A percentile compares a stretch with the other conserved stretches of the same genome.
Conservation (phyloP, 2,329 filamentous ascomycete genomes). For the Aureobasidium sp. region DNA sequence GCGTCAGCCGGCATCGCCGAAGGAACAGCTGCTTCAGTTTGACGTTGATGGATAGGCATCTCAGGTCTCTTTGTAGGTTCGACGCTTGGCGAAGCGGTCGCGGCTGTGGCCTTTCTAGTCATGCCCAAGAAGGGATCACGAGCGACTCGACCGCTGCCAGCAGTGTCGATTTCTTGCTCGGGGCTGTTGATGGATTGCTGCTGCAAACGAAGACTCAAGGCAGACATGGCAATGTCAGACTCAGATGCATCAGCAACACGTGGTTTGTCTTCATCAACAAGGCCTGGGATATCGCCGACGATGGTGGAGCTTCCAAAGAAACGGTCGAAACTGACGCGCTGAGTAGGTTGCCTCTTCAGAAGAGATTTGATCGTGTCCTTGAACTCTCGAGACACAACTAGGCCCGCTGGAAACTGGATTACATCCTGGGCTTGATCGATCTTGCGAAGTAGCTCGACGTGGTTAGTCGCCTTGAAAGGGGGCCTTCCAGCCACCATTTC, state of each 20-base stretch:
- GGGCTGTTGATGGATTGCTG: constrained; percentile 26
- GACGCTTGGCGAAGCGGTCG: neutral
- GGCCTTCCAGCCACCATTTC: constrained; percentile 91
- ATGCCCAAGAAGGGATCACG: neutral
- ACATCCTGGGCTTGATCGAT: constrained; percentile 84
- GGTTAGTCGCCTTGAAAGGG: constrained; percentile 86
- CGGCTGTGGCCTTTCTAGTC: neutral
- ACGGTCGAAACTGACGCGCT: constrained; percentile 76
- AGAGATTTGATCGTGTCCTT: constrained; percentile 74
- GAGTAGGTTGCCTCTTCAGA: constrained; percentile 76
- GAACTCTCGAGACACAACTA: constrained; percentile 62
- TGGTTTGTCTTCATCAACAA: constrained; percentile 59
- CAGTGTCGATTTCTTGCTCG: constrained; percentile 13
- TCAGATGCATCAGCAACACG: constrained; percentile 21
- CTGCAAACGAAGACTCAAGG: constrained; percentile 27
- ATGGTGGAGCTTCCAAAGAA: constrained; percentile 76
- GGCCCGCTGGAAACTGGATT: constrained; percentile 73
- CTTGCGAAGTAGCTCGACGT: constrained; percentile 85
- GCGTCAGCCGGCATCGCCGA: neutral
- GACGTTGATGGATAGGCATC: neutral
- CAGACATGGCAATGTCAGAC: constrained; percentile 23
- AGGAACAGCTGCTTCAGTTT: neutral
- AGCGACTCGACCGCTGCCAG: constrained; percentile 4
- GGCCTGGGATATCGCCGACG: constrained; percentile 66
- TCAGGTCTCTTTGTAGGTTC: neutral